Percentiles rank a stretch among this genome's conserved stretches.
phyloP scores from a whole-genome alignment of 2,329 filamentous ascomycete genomes.

The Apiospora aurea region DNA sequence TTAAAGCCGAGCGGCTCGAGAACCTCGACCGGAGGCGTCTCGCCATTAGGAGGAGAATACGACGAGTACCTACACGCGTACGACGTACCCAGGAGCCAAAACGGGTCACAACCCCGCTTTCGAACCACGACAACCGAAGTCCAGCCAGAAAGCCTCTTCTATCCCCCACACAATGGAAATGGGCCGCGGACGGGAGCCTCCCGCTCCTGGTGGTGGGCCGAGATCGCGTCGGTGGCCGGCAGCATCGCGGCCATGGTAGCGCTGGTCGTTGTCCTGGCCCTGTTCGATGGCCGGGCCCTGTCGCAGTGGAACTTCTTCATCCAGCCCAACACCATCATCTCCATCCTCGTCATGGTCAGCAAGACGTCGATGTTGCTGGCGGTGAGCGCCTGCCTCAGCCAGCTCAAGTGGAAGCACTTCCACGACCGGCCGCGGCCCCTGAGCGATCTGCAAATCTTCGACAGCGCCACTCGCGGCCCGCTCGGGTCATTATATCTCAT shows the following conservation, averaged over 20 bases:
- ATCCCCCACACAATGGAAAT: neutral
- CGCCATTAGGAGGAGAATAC: neutral
- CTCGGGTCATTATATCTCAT: conserved; percentile 32
- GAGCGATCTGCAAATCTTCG: conserved; percentile 34
- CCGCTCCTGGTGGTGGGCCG: conserved; percentile 38
- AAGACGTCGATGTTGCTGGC: conserved; percentile 35
- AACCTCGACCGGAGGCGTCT: neutral
- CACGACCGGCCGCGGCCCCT: conserved; percentile 16
- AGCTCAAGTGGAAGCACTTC: conserved; percentile 37
- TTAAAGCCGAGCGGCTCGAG: neutral
- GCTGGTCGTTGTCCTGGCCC: conserved; percentile 28
- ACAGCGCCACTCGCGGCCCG: conserved; percentile 36
- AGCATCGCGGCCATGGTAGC: conserved; percentile 31
- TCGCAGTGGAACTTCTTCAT: conserved; percentile 31
- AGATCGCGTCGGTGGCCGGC: conserved; percentile 31
- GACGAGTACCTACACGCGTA: neutral
- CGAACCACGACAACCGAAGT: neutral
- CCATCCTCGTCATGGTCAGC: conserved; percentile 32
- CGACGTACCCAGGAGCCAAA: neutral
- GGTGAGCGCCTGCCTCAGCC: conserved; percentile 33
- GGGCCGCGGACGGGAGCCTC: neutral
- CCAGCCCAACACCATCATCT: conserved; percentile 40
- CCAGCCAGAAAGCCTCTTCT: neutral
- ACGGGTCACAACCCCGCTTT: neutral
- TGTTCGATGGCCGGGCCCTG: conserved; percentile 28